Evolutionary conservation across 1,284 basidiomycete species (phyloP), one percentile per base, ranked within the genome.

Genomic region (Heterobasidion irregulare): DNA sequence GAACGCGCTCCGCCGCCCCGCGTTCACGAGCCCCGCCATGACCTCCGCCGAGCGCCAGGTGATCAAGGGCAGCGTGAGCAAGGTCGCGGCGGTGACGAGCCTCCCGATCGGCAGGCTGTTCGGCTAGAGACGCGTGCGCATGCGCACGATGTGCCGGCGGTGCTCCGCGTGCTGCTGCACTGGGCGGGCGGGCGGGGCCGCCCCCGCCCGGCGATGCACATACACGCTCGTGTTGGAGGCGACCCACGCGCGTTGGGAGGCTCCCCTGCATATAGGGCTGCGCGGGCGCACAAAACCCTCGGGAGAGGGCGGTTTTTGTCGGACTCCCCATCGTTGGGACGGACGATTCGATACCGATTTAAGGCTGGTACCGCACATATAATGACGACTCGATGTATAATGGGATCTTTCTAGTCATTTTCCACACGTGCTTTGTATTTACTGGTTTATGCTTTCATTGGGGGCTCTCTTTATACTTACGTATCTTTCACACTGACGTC

Each of bases 51-150:
- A 54, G 38, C 34, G 33, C 12, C 18, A 16, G 8, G 48, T 54
- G 26, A 35, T 54, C 16, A 50, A 54, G 48, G 36, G 48, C 26
- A 54, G 38, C 47, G 36, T 54, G 38, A 18, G 12, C 41, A 43
- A 26, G 18, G 50, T 52, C 35, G 50, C 50, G 16, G 3, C n/a
- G 2, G 50, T 35, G 51, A 52, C 35, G 15, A 35, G 15, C n/a
- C 15, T 41, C 13, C 51, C 51, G 13, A 32, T 52, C 51, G 16
- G 15, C 8, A 52, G 19, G 41, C 16, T 52, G 7, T 45, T 52
- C 36, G 18, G 38, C 26, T 26, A 26, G 26, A 6, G 5, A 6
- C 26, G 26, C 26, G 26, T 26, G 26, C 26, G 26, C 26, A 5
- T 26, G 26, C 26, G 26, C 26, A 26, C 26, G 4, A 26, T 26